phyloP scores from a whole-genome alignment of 1,284 basidiomycete species.

The Sporisorium graminicola region DNA sequence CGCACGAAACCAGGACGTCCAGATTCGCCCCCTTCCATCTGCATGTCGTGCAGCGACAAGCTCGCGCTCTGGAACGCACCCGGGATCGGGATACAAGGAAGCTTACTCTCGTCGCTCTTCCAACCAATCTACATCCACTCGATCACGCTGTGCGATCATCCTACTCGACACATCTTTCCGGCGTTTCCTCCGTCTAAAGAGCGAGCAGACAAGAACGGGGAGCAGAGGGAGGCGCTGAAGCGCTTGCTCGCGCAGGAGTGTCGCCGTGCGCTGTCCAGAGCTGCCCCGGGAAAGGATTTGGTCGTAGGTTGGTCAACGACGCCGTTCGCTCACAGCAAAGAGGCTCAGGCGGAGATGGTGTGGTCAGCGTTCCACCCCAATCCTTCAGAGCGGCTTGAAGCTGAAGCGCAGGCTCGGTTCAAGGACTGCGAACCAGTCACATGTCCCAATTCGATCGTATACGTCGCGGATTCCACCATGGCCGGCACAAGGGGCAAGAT shows the following conservation, averaged over 20 bases:
- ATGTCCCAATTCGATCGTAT: constrained; percentile 32
- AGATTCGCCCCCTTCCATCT: constrained; percentile 51
- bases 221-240: constrained; percentile 18
- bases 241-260: constrained; percentile 15
- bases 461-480: background rate
- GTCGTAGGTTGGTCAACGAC: constrained; percentile 13
- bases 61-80: constrained; percentile 49
- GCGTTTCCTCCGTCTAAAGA: constrained; percentile 8
- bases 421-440: constrained; percentile 16
- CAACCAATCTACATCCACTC: constrained; percentile 37
- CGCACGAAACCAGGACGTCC: constrained; percentile 59
- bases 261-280: constrained; percentile 15
- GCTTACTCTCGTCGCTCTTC: constrained; percentile 38
- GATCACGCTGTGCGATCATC: constrained; percentile 39
- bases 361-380: constrained; percentile 14
- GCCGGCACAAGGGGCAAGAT: background rate
- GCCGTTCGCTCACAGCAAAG: constrained; percentile 23
- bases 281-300: background rate
- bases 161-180: constrained; percentile 34
- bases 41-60: constrained; percentile 61
- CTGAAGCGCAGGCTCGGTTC: background rate
- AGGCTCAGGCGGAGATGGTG: constrained; percentile 10
- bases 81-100: constrained; percentile 53
- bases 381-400: background rate
- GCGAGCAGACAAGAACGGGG: no score